Evolutionary conservation across 2,329 filamentous ascomycete genomes (phyloP).

Genomic region (Fusarium solani-melongenae): DNA sequence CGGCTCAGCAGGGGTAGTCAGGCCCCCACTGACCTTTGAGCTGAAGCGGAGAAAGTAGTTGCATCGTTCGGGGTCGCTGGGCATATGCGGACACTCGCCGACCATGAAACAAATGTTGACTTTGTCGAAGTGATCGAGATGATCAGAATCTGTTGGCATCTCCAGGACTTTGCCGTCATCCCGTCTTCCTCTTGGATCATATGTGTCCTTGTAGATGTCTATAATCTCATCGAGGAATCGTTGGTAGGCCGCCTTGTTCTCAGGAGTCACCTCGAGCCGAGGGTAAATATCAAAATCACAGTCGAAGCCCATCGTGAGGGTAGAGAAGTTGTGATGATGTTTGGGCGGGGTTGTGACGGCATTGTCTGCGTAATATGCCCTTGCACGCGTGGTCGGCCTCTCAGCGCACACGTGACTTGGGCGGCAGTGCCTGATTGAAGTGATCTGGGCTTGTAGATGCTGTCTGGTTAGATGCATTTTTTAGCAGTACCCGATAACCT

Average conservation of each 20-base stretch:
- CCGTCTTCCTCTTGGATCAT: neutral
- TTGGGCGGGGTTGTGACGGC: neutral
- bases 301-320: neutral
- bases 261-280: neutral
- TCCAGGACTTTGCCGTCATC: neutral
- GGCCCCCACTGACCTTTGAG: neutral
- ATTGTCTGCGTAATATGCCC: neutral
- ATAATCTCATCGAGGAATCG: neutral
- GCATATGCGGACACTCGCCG: neutral
- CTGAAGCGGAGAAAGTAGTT: conserved; percentile 11
- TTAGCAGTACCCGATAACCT: no score
- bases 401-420: neutral
- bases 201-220: neutral
- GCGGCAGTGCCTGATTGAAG: neutral
- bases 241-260: neutral
- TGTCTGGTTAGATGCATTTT: no score
- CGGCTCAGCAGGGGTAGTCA: neutral
- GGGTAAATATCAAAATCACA: conserved; percentile 22
- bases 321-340: neutral
- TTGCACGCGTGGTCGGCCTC: neutral
- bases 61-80: neutral
- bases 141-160: neutral
- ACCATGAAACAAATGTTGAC: neutral
- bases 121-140: neutral
- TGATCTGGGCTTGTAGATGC: no score